A percentile compares a stretch with the other conserved stretches of the same genome.
Evolutionary conservation across 2,329 filamentous ascomycete species (phyloP).

Genomic region (Curvularia sp.): DNA sequence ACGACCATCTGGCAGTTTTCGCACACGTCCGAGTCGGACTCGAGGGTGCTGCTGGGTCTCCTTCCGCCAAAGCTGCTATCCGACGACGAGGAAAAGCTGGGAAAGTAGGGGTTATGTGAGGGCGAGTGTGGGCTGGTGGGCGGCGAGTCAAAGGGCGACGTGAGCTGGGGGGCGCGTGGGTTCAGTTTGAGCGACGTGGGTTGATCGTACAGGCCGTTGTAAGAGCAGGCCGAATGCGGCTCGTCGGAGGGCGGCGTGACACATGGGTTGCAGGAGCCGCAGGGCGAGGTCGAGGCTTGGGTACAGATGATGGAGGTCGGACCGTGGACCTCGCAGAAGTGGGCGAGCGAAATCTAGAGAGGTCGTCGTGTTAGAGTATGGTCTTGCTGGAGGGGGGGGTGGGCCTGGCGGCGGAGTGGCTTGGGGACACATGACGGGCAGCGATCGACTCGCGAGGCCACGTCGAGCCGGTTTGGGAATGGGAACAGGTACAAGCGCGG

Average conservation of each 20-base stretch:
- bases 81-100: conserved; percentile 44
- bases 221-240: conserved; percentile 41
- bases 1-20: conserved; percentile 65
- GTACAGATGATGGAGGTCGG: conserved; percentile 68
- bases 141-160: conserved; percentile 51
- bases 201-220: conserved; percentile 45
- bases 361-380: conserved; percentile 11
- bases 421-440: conserved; percentile 17
- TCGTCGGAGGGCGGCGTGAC: conserved; percentile 52
- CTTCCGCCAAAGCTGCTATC: conserved; percentile 41
- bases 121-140: conserved; percentile 52
- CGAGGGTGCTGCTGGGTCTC: conserved; percentile 48
- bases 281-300: conserved; percentile 63
- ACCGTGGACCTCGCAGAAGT: conserved; percentile 69
- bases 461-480: neutral
- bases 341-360: conserved; percentile 64
- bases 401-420: conserved; percentile 4
- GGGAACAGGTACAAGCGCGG: conserved; percentile 26
- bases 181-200: conserved; percentile 43
- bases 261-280: conserved; percentile 60
- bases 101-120: conserved; percentile 59
- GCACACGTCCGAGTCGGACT: conserved; percentile 61
- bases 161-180: conserved; percentile 42
- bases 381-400: neutral
- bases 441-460: neutral